phyloP scores from a whole-genome alignment of 805 yeast species.

The Wickerhamomyces chambardii region DNA sequence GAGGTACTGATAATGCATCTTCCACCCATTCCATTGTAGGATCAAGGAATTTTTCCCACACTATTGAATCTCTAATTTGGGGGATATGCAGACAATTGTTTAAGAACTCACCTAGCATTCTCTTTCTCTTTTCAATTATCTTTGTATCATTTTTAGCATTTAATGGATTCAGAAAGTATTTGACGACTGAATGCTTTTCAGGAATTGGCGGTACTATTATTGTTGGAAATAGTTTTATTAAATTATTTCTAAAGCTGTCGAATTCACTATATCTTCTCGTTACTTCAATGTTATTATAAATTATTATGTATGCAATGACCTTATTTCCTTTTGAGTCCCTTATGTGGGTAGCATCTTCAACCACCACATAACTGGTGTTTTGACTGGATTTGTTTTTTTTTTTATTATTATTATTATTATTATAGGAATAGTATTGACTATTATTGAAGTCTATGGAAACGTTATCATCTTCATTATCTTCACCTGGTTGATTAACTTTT shows the following conservation, averaged over 20 bases:
- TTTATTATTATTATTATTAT: no score
- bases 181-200: conserved; percentile 60
- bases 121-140: conserved; percentile 58
- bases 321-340: conserved; percentile 54
- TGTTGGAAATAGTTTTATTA: conserved; percentile 72
- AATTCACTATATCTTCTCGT: conserved; percentile 88
- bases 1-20: conserved; percentile 57
- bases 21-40: conserved; percentile 73
- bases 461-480: background rate
- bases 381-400: background rate
- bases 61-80: conserved; percentile 46
- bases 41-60: conserved; percentile 73
- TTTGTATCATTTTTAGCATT: conserved; percentile 32
- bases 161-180: conserved; percentile 32
- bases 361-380: conserved; percentile 21
- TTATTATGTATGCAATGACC: conserved; percentile 73
- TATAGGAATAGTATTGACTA: background rate
- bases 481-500: background rate
- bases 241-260: conserved; percentile 64
- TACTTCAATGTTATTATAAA: conserved; percentile 41
- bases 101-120: conserved; percentile 69
- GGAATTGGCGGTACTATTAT: conserved; percentile 92
- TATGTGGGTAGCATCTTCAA: conserved; percentile 63
- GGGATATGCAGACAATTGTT: conserved; percentile 60
- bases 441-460: background rate